These are phyloP conservation scores for Phycomyces nitens DNA, from an alignment of 192 early-diverging fungal genomes.

Conservation along the genomic window DNA sequence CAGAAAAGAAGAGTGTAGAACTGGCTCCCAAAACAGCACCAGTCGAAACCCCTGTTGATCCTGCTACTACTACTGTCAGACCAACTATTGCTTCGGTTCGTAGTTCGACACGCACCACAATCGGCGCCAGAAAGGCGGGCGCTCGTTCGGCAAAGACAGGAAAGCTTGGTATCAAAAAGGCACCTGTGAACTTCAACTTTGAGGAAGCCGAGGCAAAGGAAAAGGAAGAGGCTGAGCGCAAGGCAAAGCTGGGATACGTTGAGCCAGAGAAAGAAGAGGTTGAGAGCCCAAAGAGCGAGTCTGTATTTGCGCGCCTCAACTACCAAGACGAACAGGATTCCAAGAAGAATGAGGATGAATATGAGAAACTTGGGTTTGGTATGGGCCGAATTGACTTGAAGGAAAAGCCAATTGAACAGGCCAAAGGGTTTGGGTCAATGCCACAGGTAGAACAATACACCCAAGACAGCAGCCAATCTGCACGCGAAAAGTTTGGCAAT, in stretches of 20 bases:
- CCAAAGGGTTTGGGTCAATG: conserved; percentile 26
- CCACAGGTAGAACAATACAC: not conserved
- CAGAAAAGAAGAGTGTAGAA: not conserved
- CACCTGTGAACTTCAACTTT: conserved; percentile 72
- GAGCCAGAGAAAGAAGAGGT: conserved; percentile 7
- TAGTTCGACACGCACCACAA: conserved; percentile 21
- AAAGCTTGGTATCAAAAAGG: conserved; percentile 89
- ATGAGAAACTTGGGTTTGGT: conserved; percentile 38
- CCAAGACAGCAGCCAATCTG: conserved; percentile 29
- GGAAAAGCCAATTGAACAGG: conserved; percentile 35
- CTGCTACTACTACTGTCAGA: conserved; percentile 9
- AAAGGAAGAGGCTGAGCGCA: conserved; percentile 59
- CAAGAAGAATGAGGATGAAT: conserved; percentile 3
- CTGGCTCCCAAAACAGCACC: not conserved
- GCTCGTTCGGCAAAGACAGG: conserved; percentile 74
- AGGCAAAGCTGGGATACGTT: conserved; percentile 10
- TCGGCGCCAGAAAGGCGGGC: conserved; percentile 34
- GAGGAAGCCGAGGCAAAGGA: conserved; percentile 89
- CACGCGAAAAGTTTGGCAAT: conserved; percentile 73
- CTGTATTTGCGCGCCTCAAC: conserved; percentile 19
- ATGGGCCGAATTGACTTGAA: conserved; percentile 32
- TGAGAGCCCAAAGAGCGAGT: not conserved
- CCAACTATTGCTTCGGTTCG: conserved; percentile 22
- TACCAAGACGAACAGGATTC: conserved; percentile 20
- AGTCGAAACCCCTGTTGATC: not conserved